Base-by-base conservation (phyloP, 176 grass and related monocot genomes). In the Neostapfia colusana region DNA sequence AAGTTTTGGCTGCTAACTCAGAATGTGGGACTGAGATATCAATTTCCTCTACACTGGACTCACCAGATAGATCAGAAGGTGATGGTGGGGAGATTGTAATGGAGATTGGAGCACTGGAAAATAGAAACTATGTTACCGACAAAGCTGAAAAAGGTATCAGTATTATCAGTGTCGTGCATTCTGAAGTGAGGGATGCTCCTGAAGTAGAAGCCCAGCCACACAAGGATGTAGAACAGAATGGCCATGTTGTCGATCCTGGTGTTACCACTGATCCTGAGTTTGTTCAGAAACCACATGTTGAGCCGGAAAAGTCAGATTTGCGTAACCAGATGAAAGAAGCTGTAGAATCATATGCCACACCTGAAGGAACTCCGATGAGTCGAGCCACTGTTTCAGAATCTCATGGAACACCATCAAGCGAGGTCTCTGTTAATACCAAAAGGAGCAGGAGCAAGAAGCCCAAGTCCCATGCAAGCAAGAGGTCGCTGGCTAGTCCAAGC, bases 21-120 rank as follows among this genome's bases (percentile, higher is more conserved):
- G 95, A 95, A 87, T 99, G 95, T 57, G 95, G 95, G 23, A 99
- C 95, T 38, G 95, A 98, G 73, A 94, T 98, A 64, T 98, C 95
- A 69, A 94, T 98, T 76, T 92, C 95, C 13, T 99, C 95, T 18
- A 99, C 95, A 39, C 91, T 99, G n/a, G 95, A 99, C 77, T 99
- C 95, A 46, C 91, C 89, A 21, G 91, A 99, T 80, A 84, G 95
- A 86, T 99, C 95, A 63, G 95, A 99, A 79, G 89, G 80, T 76
- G 95, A 99, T 85, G 95, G 89, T 48, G 89, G 95, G 17, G 95
- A 95, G 78, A 99, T 99, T 84, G 85, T 99, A 42, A 82, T 99
- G 38, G 95, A 99, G 82, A 92, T 99, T 81, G 85, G 91, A 88
- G 70, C 76, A 37, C 65, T 92, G 51, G 91, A 92, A 83, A 89